These are phyloP conservation scores for Vitis rotundifolia DNA, from an alignment of 164 flowering plant species.

Conservation along the genomic window DNA sequence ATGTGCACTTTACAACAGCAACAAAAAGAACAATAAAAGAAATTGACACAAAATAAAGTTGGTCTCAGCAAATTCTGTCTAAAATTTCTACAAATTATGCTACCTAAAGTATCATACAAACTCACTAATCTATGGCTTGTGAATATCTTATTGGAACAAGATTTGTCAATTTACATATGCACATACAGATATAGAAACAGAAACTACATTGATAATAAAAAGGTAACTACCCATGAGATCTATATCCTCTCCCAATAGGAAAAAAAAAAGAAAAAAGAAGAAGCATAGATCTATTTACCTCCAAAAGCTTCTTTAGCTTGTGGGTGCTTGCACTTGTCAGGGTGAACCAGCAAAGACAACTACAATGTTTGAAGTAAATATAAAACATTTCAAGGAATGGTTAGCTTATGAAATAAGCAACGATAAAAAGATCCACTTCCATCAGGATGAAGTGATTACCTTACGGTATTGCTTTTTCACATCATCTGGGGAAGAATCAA, in stretches of 20 bases:
- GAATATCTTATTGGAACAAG: too few species aligned
- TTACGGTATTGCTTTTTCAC: slow-evolving; percentile 94
- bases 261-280: background rate
- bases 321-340: slow-evolving; percentile 99
- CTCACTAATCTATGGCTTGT: too few species aligned
- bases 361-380: slow-evolving; percentile 20
- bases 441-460: slow-evolving; percentile 37
- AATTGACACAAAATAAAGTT: too few species aligned
- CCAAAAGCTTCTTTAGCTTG: slow-evolving; percentile 97
- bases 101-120: too few species aligned
- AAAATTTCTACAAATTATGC: too few species aligned
- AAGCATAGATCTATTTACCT: slow-evolving; percentile 40
- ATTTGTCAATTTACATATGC: too few species aligned
- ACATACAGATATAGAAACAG: background rate
- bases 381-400: slow-evolving; percentile 3
- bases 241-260: background rate
- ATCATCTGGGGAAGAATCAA: slow-evolving; percentile 70
- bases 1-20: too few species aligned
- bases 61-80: too few species aligned
- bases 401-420: background rate
- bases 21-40: too few species aligned
- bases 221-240: background rate
- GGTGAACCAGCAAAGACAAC: slow-evolving; percentile 95
- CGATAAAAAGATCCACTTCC: background rate
- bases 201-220: background rate